Evolutionary conservation across 2,329 filamentous ascomycete species (phyloP), one percentile per base, ranked within the genome.

Genomic region (Hymenoscyphus repandus): DNA sequence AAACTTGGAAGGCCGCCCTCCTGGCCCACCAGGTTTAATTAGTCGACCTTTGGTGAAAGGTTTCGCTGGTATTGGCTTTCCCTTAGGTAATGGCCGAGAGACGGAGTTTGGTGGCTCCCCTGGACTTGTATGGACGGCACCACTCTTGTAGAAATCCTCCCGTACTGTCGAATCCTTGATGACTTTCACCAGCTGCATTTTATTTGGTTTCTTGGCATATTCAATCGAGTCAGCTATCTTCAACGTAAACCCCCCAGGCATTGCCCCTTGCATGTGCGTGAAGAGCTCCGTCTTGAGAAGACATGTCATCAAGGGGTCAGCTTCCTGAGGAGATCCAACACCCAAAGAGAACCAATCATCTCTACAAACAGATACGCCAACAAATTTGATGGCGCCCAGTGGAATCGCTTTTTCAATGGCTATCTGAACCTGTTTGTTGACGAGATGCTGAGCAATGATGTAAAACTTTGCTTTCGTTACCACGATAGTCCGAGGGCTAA

Each of bases 291-390:
- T 99, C 75, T 99, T 99, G 69, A 99, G 83, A 17, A 96, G 74
- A 65, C 93, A 99, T 71, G 85, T 95, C 63, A 99, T 70, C 18
- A 99, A 76, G n/a, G 93, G 90, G 68, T 99, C 93, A 0, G 93
- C 78, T 67, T 97, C 92, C 65, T 95, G 90, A 7, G 85, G 85
- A 31, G 91, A 91, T n/a, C 88, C 90, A 40, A 95, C 79, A 2
- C 91, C 89, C 33, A 99, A 75, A 1, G 92, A 90, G 69, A 99
- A 96, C 93, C 93, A 99, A 69, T 99, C 93, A 62, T 99, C 93
- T 57, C 88, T 89, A 54, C 88, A 73, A 13, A 80, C 89, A 2
- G 92, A 96, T 5, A 81, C 75, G 62, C 89, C 83, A 58, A 99
- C 75, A 64, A 86, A 93, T 69, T 95, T 95, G 74, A 99, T 92